Evolutionary conservation across 2,329 filamentous ascomycete species (phyloP).

Genomic region (Dactylellina parvicollis): DNA sequence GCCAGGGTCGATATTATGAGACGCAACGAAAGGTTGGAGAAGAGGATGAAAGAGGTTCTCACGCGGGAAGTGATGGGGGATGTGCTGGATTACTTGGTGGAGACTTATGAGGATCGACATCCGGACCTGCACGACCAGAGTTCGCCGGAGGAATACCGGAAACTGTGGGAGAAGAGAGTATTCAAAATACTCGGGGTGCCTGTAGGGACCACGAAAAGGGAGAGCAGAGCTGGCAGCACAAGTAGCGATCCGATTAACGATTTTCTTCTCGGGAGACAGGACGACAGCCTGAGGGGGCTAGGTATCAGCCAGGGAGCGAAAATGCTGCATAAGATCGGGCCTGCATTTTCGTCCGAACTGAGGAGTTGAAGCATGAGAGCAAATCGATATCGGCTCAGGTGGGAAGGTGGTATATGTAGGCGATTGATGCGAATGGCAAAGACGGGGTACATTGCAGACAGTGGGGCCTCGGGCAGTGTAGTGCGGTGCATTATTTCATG

Average conservation of each 20-base stretch:
- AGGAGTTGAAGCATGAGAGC: conserved; percentile 2
- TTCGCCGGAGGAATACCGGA: conserved; percentile 5
- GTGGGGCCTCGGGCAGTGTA: too few relatives aligned
- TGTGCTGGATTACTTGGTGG: conserved; percentile 27
- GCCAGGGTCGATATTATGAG: neutral
- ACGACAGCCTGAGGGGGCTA: neutral
- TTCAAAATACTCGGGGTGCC: neutral
- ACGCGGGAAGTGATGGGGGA: neutral
- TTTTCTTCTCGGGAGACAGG: neutral
- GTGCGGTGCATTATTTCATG: too few relatives aligned
- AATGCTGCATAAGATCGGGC: conserved; percentile 14
- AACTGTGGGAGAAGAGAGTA: conserved; percentile 9
- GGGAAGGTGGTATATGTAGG: too few relatives aligned
- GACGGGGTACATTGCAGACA: too few relatives aligned
- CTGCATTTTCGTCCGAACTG: neutral
- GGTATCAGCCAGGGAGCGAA: conserved; percentile 11
- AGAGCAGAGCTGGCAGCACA: neutral
- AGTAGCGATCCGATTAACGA: neutral
- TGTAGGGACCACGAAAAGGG: neutral
- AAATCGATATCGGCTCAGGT: too few relatives aligned
- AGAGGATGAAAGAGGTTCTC: neutral
- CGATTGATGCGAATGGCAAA: too few relatives aligned
- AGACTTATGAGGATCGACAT: conserved; percentile 34
- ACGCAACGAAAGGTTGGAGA: neutral
- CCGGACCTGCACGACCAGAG: neutral